These are phyloP conservation scores for Scalesia atractyloides DNA, from an alignment of 129 eudicot genomes.

Conservation along the genomic window DNA sequence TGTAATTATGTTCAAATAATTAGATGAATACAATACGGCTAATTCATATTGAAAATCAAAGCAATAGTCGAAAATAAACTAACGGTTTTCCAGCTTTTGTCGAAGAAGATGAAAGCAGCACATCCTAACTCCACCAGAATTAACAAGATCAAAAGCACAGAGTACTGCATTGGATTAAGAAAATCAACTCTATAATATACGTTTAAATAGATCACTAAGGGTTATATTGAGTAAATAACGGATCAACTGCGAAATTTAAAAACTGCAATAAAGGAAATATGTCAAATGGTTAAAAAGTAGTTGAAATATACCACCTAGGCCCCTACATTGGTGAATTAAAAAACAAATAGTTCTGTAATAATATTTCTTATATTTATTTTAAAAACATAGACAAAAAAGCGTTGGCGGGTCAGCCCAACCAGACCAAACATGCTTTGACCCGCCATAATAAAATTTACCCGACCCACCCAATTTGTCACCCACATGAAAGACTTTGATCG, in stretches of 20 bases:
- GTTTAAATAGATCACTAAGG: neutral
- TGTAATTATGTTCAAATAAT: conserved; percentile 24
- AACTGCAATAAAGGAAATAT: neutral
- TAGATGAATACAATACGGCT: neutral
- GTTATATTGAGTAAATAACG: neutral
- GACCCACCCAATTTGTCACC: neutral
- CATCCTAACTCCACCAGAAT: conserved; percentile 69
- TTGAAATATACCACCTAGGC: neutral
- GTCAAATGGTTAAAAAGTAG: neutral
- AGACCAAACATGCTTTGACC: conserved; percentile 17
- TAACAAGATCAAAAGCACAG: conserved; percentile 67
- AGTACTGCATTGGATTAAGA: conserved; percentile 66
- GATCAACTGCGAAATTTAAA: neutral
- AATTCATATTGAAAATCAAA: neutral
- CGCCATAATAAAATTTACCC: neutral
- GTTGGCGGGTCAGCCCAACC: neutral
- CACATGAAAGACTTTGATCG: neutral
- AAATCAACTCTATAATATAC: conserved; percentile 26
- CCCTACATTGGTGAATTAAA: neutral
- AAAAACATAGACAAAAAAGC: neutral
- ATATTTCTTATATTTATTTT: neutral
- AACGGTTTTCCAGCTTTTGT: conserved; percentile 84
- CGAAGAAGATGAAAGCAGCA: conserved; percentile 82
- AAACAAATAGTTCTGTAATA: neutral
- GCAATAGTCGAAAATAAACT: conserved; percentile 22